These are phyloP conservation scores for Ustilago xerochloae DNA, from an alignment of 1,284 basidiomycete genomes.

Conservation along the genomic window DNA sequence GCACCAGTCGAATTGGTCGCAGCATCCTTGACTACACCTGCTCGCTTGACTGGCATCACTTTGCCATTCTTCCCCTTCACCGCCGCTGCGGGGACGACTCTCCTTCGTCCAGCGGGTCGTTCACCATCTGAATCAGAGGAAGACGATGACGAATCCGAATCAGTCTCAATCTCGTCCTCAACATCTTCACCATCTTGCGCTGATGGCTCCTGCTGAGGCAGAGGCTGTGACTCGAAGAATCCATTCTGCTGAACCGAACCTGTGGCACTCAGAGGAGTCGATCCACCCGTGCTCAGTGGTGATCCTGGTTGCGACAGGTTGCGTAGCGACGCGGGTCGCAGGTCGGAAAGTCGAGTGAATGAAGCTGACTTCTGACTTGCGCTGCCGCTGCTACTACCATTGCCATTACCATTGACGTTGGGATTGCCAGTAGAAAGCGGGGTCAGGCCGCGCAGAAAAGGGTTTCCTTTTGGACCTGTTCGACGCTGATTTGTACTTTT, in stretches of 20 bases:
- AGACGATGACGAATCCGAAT: slow-evolving; percentile 9
- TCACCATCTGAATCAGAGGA: slow-evolving; percentile 24
- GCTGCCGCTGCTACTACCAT: too few relatives aligned
- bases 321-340: slow-evolving; percentile 48
- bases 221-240: slow-evolving; percentile 18
- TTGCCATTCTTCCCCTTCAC: not conserved
- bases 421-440: slow-evolving; percentile 3
- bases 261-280: slow-evolving; percentile 13
- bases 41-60: slow-evolving; percentile 3
- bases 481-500: slow-evolving; percentile 4
- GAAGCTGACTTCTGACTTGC: slow-evolving; percentile 26
- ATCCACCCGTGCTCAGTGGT: slow-evolving; percentile 32
- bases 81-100: not conserved
- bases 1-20: not conserved
- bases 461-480: slow-evolving; percentile 14
- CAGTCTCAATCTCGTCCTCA: not conserved
- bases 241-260: slow-evolving; percentile 1
- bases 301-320: slow-evolving; percentile 50
- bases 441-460: slow-evolving; percentile 24
- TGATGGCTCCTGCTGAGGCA: not conserved
- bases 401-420: too few relatives aligned
- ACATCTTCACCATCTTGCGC: not conserved
- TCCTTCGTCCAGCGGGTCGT: not conserved
- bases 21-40: slow-evolving; percentile 7
- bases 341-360: slow-evolving; percentile 53